A percentile compares a stretch with the other conserved stretches of the same genome.
Conservation (phyloP, 306 rosid genomes). For the Citrullus amarus region DNA sequence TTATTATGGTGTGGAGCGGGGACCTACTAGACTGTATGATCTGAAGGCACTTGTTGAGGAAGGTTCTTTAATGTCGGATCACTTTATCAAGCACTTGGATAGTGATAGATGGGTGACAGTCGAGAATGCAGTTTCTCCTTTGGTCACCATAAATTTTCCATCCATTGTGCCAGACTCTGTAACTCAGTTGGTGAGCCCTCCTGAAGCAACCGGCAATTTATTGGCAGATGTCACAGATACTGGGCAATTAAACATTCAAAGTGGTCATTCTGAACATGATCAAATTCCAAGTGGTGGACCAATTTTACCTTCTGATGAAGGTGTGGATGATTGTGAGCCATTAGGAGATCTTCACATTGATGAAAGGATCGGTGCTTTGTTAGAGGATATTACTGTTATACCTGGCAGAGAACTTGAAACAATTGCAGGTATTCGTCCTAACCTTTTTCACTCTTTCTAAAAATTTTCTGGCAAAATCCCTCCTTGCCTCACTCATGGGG, state of each 20-base stretch:
- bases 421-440: constrained; percentile 43
- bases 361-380: constrained; percentile 62
- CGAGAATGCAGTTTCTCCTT: constrained; percentile 90
- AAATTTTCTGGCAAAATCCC: background rate
- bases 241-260: constrained; percentile 32
- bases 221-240: constrained; percentile 52
- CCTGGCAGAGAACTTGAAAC: constrained; percentile 89
- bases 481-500: background rate
- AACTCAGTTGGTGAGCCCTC: constrained; percentile 81
- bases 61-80: constrained; percentile 77
- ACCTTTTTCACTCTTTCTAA: constrained; percentile 8
- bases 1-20: constrained; percentile 64
- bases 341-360: constrained; percentile 59
- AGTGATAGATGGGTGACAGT: constrained; percentile 92
- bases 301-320: constrained; percentile 17
- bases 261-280: constrained; percentile 27
- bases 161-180: constrained; percentile 58
- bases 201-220: constrained; percentile 94
- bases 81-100: constrained; percentile 80
- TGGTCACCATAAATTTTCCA: constrained; percentile 48
- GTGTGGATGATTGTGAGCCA: constrained; percentile 30
- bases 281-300: constrained; percentile 28
- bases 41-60: constrained; percentile 76
- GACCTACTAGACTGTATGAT: constrained; percentile 72
- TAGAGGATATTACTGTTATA: constrained; percentile 58